phyloP scores from a whole-genome alignment of 306 rosid genomes.

The Dalbergia cochinchinensis region DNA sequence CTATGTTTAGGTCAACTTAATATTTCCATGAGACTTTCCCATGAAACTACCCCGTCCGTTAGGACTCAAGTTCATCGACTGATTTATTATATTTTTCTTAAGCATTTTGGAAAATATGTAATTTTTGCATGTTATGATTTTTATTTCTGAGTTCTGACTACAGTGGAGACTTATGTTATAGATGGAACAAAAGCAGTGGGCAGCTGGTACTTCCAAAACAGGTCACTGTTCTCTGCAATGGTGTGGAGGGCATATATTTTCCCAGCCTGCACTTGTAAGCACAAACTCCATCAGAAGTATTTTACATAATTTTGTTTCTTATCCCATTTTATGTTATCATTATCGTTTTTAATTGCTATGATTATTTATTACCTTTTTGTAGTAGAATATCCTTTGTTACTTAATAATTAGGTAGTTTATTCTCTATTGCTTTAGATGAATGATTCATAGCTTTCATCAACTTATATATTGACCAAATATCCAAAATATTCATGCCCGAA shows the following conservation, averaged over 20 bases:
- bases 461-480: neutral
- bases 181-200: slow-evolving; percentile 66
- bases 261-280: slow-evolving; percentile 99
- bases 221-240: slow-evolving; percentile 94
- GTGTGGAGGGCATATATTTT: slow-evolving; percentile 92
- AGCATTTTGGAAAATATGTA: slow-evolving; percentile 1
- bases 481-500: neutral
- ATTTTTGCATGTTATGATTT: neutral
- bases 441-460: slow-evolving; percentile 4
- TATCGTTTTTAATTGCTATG: slow-evolving; percentile 4
- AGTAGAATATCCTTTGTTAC: neutral
- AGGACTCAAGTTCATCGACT: slow-evolving; percentile 9
- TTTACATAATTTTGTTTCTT: neutral
- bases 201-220: slow-evolving; percentile 74
- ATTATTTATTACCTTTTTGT: neutral
- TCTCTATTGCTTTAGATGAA: slow-evolving; percentile 3
- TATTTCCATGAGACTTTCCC: slow-evolving; percentile 13
- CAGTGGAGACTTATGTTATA: slow-evolving; percentile 50
- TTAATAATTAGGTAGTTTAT: slow-evolving; percentile 2
- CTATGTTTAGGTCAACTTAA: slow-evolving; percentile 9
- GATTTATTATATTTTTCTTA: slow-evolving; percentile 12
- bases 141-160: slow-evolving; percentile 46
- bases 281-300: slow-evolving; percentile 35
- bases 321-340: slow-evolving; percentile 11
- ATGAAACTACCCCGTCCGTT: neutral